phyloP scores from a whole-genome alignment of 352 stramenopile genomes.

The Globisporangium mamillatum region DNA sequence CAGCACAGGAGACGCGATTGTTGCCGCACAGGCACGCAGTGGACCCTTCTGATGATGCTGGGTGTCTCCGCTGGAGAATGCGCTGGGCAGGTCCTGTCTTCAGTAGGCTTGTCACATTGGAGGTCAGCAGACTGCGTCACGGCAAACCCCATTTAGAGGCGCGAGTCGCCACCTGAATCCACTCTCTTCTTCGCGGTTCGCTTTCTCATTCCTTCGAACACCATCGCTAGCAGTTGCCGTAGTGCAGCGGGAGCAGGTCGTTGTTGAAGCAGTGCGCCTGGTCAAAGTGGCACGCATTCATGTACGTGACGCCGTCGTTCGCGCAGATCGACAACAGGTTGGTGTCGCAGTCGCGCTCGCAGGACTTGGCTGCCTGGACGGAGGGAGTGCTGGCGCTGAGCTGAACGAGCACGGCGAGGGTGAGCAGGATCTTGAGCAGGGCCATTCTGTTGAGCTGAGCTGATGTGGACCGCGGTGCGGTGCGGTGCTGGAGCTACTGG shows the following conservation, averaged over 20 bases:
- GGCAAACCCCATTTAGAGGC: too few species aligned
- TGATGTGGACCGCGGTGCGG: neutral
- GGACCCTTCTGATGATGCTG: neutral
- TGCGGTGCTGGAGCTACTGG: neutral
- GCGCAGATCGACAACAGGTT: constrained; percentile 2
- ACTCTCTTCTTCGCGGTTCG: neutral
- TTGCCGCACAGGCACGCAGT: neutral
- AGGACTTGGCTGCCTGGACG: neutral
- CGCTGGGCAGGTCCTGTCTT: neutral
- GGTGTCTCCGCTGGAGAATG: neutral
- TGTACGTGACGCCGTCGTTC: constrained; percentile 5
- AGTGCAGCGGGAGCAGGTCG: constrained; percentile 1
- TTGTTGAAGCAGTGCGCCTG: constrained; percentile 3
- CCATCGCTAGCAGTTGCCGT: neutral
- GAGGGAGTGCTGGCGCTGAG: neutral
- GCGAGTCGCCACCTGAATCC: neutral
- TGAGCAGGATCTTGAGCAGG: neutral
- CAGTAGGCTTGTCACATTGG: neutral
- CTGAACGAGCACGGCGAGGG: neutral
- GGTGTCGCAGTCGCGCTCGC: neutral
- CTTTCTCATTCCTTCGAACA: neutral
- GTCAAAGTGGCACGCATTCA: constrained; percentile 3
- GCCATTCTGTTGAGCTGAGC: neutral
- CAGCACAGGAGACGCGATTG: constrained; percentile 5
- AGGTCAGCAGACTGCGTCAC: neutral